Percentiles rank a stretch among this genome's conserved stretches.
phyloP scores from a whole-genome alignment of 1,284 basidiomycete species.

The Neonothopanus nambi region DNA sequence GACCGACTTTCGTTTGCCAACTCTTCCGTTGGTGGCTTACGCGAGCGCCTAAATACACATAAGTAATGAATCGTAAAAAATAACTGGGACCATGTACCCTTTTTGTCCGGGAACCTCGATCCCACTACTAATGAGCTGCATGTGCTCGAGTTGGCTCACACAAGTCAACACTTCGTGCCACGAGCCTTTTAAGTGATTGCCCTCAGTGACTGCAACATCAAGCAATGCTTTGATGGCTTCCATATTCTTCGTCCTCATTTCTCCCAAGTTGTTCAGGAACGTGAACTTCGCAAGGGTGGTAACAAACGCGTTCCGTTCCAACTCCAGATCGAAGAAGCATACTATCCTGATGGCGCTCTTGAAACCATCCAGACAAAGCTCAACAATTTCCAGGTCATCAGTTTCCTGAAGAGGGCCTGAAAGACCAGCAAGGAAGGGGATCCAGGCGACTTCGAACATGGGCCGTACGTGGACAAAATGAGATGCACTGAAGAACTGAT shows the following conservation, averaged over 20 bases:
- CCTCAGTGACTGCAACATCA: constrained; percentile 91
- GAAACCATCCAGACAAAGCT: constrained; percentile 93
- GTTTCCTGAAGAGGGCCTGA: constrained; percentile 92
- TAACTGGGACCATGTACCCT: background rate
- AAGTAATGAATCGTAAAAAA: background rate
- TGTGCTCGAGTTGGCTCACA: constrained; percentile 95
- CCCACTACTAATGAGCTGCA: constrained; percentile 92
- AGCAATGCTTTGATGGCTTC: constrained; percentile 94
- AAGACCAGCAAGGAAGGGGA: constrained; percentile 91
- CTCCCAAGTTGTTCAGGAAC: constrained; percentile 92
- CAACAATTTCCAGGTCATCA: constrained; percentile 88
- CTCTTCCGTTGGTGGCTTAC: constrained; percentile 85
- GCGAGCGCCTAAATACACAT: constrained; percentile 47
- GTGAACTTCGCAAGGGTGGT: constrained; percentile 98
- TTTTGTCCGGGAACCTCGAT: constrained; percentile 83
- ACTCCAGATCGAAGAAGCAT: constrained; percentile 93
- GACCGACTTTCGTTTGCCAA: constrained; percentile 96
- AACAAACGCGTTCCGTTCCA: constrained; percentile 95
- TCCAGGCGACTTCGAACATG: constrained; percentile 99
- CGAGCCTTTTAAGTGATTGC: constrained; percentile 91
- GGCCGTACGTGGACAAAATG: constrained; percentile 93
- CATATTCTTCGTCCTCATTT: constrained; percentile 99
- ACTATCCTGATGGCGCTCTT: constrained; percentile 91
- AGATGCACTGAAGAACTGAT: constrained; percentile 93
- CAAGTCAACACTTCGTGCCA: constrained; percentile 96